Conservation (phyloP, 2,329 filamentous ascomycete species). For the Gremmenia infestans region DNA sequence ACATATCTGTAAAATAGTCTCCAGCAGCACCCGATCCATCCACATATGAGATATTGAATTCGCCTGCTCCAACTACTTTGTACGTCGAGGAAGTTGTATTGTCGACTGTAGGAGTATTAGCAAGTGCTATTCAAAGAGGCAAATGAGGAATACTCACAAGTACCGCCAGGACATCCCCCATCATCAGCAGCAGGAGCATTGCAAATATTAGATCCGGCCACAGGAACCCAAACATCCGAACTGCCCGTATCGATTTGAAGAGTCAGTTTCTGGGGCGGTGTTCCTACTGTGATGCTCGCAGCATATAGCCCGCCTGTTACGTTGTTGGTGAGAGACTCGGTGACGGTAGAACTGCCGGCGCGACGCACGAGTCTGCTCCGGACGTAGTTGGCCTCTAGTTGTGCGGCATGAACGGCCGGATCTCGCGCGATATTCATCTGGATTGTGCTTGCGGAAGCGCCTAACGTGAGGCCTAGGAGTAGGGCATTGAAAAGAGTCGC, state of each 20-base stretch:
- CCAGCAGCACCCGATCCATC: conserved; percentile 50
- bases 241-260: conserved; percentile 59
- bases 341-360: conserved; percentile 17
- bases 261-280: conserved; percentile 49
- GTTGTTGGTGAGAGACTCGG: conserved; percentile 39
- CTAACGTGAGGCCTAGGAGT: conserved; percentile 4
- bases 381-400: conserved; percentile 17
- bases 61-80: conserved; percentile 36
- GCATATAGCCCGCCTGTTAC: conserved; percentile 44
- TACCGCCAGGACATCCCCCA: conserved; percentile 40
- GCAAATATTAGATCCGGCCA: conserved; percentile 32
- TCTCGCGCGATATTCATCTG: conserved; percentile 23
- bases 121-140: neutral
- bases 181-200: conserved; percentile 21
- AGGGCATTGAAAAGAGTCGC: conserved; percentile 1
- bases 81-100: conserved; percentile 45
- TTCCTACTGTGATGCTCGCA: conserved; percentile 52
- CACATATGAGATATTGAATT: conserved; percentile 59
- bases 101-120: conserved; percentile 39
- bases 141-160: conserved; percentile 38
- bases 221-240: conserved; percentile 54
- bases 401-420: conserved; percentile 15
- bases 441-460: conserved; percentile 15
- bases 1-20: conserved; percentile 53
- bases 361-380: conserved; percentile 6